Base-by-base conservation (phyloP, 2,329 filamentous ascomycete species). In the Orbilia brochopaga region DNA sequence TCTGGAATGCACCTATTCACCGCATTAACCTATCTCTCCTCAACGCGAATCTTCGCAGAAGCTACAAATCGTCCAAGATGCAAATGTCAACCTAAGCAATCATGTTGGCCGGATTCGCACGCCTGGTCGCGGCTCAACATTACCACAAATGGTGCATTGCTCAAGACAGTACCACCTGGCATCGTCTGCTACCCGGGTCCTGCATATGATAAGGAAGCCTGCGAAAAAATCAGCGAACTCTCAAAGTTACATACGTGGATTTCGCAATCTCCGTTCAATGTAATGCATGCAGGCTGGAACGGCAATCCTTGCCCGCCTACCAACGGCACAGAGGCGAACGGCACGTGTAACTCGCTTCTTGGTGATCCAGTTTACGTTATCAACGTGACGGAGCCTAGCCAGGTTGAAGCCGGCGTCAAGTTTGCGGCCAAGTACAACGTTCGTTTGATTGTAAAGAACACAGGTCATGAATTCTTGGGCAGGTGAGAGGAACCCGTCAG, bases 231-330 rank as follows among this genome's bases (percentile, higher is more conserved):
- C 24, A 75, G 53, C 17, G 56, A 58, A 24, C 54, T 73, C 52
- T 73, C 74, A 4, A 57, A 42, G 5, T 74, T 79, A 58, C 79
- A 79, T 17, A 62, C 74, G 52, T 81, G 80, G 79, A 78, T 80
- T 50, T 76, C 77, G 11, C 67, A 76, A 8, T 75, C 79, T 37
- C 79, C 80, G 40, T 79, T 59, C 66, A 64, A 62, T 46, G 59
- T 69, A 42, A 53, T 50, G 30, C 27, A 52, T 17, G 32, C 57
- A 48, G 55, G 30, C 11, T 73, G 77, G 50, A 81, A 80, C 72
- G 81, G 80, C 77, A 80, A 81, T 58, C 77, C 78, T 5, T 80
- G 79, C 78, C 77, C 79, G 2, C 76, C 77, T 35, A 75, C 72
- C 0, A 76, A 80, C 54, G 75, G 81, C 65, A 78, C 69, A 13